A percentile compares a stretch with the other conserved stretches of the same genome.
Evolutionary conservation across 257 asterid species (phyloP).

Genomic region (Paulownia fortunei): DNA sequence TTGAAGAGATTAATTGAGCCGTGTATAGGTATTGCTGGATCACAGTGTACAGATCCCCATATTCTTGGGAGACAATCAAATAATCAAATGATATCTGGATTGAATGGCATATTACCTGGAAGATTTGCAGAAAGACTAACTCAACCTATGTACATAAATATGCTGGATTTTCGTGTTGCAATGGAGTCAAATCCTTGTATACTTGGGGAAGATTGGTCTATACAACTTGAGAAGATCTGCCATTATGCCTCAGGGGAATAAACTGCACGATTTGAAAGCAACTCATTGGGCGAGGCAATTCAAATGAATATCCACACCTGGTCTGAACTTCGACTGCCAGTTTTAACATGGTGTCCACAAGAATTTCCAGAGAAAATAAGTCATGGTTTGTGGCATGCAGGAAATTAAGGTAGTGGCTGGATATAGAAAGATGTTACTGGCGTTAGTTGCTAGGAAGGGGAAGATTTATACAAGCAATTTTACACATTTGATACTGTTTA

Average conservation of each 20-base stretch:
- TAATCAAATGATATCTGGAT: constrained; percentile 33
- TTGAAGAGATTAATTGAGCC: constrained; percentile 76
- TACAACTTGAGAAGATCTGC: constrained; percentile 73
- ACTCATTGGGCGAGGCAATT: neutral
- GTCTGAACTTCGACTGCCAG: constrained; percentile 25
- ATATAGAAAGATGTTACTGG: constrained; percentile 43
- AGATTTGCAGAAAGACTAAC: constrained; percentile 28
- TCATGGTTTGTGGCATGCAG: constrained; percentile 40
- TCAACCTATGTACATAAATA: constrained; percentile 31
- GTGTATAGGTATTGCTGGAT: constrained; percentile 57
- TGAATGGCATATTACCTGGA: constrained; percentile 29
- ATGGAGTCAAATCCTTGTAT: constrained; percentile 71
- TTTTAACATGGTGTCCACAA: constrained; percentile 18
- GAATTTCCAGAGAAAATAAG: constrained; percentile 25
- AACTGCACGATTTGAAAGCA: constrained; percentile 20
- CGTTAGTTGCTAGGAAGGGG: constrained; percentile 42
- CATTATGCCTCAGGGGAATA: constrained; percentile 42
- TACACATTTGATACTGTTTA: constrained; percentile 43
- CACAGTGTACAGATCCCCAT: constrained; percentile 31
- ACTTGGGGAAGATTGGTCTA: constrained; percentile 81
- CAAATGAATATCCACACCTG: constrained; percentile 4
- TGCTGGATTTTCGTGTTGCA: constrained; percentile 78
- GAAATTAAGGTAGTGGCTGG: constrained; percentile 42
- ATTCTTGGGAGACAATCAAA: constrained; percentile 28
- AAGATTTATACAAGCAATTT: constrained; percentile 35